phyloP scores from a whole-genome alignment of 75 land plant species.

The Ceratopteris richardii region DNA sequence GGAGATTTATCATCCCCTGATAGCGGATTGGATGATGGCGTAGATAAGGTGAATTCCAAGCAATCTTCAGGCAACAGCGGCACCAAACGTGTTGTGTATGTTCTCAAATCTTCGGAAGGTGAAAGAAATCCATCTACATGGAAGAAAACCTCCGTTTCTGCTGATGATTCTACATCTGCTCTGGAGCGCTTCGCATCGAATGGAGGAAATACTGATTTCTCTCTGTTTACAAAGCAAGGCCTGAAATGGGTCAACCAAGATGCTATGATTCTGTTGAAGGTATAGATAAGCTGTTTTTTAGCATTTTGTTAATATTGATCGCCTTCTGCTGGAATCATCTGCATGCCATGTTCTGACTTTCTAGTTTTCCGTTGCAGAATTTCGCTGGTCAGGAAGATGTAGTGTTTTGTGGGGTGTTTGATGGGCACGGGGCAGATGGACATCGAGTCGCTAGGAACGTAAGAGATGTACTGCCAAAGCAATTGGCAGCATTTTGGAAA shows the following conservation, averaged over 20 bases:
- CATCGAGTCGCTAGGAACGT: conserved; percentile 68
- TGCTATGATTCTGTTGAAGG: conserved; percentile 77
- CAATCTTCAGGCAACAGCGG: background rate
- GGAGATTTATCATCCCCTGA: background rate
- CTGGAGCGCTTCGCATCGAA: conserved; percentile 11
- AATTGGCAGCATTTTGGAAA: conserved; percentile 41
- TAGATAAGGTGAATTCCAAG: background rate
- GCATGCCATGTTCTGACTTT: background rate
- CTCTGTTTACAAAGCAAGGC: conserved; percentile 29
- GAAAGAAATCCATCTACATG: background rate
- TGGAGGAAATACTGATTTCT: conserved; percentile 15
- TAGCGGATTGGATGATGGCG: background rate
- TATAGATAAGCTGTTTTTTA: conserved; percentile 10
- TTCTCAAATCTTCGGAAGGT: background rate
- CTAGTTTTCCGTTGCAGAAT: conserved; percentile 24
- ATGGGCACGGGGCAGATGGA: conserved; percentile 73
- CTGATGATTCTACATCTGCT: background rate
- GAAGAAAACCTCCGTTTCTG: background rate
- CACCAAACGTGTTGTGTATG: background rate
- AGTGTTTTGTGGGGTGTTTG: conserved; percentile 78
- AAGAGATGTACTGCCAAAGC: conserved; percentile 64
- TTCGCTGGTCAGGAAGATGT: conserved; percentile 45
- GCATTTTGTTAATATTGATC: background rate
- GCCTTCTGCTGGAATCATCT: background rate
- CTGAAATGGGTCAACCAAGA: conserved; percentile 80